A percentile compares a stretch with the other conserved stretches of the same genome.
Conservation (phyloP, 495 filamentous ascomycete species). For the Xylaria nigripes region DNA sequence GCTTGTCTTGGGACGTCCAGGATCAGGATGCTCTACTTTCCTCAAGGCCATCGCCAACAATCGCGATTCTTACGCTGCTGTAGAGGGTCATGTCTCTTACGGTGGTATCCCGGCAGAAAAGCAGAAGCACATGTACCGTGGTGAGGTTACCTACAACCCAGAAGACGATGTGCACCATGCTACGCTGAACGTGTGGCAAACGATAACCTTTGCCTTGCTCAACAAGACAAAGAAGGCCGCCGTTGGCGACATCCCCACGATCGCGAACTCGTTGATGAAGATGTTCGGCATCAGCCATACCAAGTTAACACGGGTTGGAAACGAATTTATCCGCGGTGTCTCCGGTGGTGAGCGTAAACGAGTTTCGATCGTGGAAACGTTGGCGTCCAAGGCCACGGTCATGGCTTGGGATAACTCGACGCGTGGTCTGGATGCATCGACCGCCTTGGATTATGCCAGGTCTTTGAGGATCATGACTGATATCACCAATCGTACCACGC, state of each 20-base stretch:
- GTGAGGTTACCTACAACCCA: slow-evolving; percentile 75
- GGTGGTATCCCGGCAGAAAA: slow-evolving; percentile 66
- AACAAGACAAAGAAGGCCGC: slow-evolving; percentile 74
- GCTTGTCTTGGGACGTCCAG: slow-evolving; percentile 73
- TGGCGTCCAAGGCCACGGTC: slow-evolving; percentile 41
- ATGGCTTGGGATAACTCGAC: slow-evolving; percentile 65
- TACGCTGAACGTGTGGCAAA: slow-evolving; percentile 68
- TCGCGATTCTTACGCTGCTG: slow-evolving; percentile 53
- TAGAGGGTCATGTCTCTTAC: slow-evolving; percentile 66
- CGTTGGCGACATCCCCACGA: slow-evolving; percentile 57
- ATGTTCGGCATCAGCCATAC: slow-evolving; percentile 79
- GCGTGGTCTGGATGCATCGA: slow-evolving; percentile 70
- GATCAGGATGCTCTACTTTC: slow-evolving; percentile 73
- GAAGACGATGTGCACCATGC: slow-evolving; percentile 81
- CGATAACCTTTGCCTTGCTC: slow-evolving; percentile 71
- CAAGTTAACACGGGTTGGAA: slow-evolving; percentile 73
- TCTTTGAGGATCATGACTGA: slow-evolving; percentile 77
- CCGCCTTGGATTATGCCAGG: slow-evolving; percentile 71
- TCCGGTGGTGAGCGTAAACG: slow-evolving; percentile 56
- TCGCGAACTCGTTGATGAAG: slow-evolving; percentile 61
- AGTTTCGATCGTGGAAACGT: slow-evolving; percentile 48
- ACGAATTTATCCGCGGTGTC: slow-evolving; percentile 70
- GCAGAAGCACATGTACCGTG: slow-evolving; percentile 60
- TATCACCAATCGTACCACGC: slow-evolving; percentile 67
- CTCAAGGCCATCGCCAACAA: slow-evolving; percentile 71